A percentile compares a stretch with the other conserved stretches of the same genome.
phyloP scores from a whole-genome alignment of 352 stramenopile species.

The Globisporangium okanoganense region DNA sequence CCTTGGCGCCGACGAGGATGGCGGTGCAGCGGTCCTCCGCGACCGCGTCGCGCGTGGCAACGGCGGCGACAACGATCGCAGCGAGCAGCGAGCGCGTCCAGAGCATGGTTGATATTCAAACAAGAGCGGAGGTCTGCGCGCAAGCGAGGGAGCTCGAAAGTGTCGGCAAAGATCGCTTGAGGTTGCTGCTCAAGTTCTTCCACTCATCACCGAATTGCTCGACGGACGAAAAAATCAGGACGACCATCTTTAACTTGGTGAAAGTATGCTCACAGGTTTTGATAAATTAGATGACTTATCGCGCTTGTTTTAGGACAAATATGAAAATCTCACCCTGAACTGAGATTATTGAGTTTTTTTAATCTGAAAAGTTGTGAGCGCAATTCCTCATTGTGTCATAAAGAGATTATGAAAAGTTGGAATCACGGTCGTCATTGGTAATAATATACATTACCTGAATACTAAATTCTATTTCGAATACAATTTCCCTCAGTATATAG shows the following conservation, averaged over 20 bases:
- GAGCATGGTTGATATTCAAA: neutral
- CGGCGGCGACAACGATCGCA: constrained; percentile 11
- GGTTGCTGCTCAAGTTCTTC: constrained; percentile 1
- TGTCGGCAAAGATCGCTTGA: neutral
- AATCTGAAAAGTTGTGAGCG: too few species aligned
- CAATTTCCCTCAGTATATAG: too few species aligned
- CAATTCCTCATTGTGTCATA: too few species aligned
- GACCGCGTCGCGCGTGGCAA: constrained; percentile 9
- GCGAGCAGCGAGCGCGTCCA: constrained; percentile 13
- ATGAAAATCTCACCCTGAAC: too few species aligned
- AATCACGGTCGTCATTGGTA: too few species aligned
- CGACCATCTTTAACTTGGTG: neutral
- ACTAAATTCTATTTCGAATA: too few species aligned
- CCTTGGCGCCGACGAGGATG: constrained; percentile 76
- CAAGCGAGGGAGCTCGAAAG: neutral
- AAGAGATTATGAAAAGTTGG: too few species aligned
- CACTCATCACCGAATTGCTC: neutral
- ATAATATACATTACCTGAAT: too few species aligned
- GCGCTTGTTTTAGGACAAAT: too few species aligned
- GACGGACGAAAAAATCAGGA: neutral
- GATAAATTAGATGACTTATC: neutral
- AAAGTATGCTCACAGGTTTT: neutral
- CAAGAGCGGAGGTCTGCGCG: neutral
- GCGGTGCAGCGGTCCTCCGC: constrained; percentile 70
- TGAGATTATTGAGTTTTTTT: too few species aligned